Percentiles rank a stretch among this genome's conserved stretches.
Conservation (phyloP, 2,329 filamentous ascomycete species). For the Xylariomycetidae sp. region DNA sequence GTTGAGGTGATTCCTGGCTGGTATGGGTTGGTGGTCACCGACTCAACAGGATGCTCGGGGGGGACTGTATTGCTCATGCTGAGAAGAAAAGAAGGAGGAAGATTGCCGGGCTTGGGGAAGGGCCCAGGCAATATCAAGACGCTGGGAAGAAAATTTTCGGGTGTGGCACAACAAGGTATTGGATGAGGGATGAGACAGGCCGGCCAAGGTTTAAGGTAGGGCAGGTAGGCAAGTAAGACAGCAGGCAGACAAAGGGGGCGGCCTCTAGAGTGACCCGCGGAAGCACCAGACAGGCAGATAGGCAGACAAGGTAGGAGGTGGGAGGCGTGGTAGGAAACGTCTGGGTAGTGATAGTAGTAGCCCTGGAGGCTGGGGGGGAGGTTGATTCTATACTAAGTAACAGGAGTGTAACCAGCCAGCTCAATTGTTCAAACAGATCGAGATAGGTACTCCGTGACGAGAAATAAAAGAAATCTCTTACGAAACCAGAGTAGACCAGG, state of each 20-base stretch:
- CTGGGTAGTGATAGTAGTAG: too few species aligned
- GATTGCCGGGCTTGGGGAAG: not conserved
- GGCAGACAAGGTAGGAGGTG: conserved; percentile 12
- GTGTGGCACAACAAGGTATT: conserved; percentile 26
- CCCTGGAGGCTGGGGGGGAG: too few species aligned
- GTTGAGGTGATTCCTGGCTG: conserved; percentile 25
- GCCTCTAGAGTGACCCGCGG: too few species aligned
- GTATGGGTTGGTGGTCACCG: conserved; percentile 29
- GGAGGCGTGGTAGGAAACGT: conserved; percentile 4
- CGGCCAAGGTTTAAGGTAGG: conserved; percentile 24
- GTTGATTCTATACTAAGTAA: too few species aligned
- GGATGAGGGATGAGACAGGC: conserved; percentile 23
- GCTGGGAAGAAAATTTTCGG: conserved; percentile 21
- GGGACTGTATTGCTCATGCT: conserved; percentile 31
- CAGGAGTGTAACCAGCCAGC: too few species aligned
- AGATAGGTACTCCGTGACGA: too few species aligned
- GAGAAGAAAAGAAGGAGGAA: conserved; percentile 12
- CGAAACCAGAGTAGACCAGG: too few species aligned
- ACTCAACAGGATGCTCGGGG: conserved; percentile 30
- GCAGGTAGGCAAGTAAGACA: conserved; percentile 19
- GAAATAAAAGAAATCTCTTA: too few species aligned
- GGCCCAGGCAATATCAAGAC: conserved; percentile 1
- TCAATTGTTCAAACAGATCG: too few species aligned
- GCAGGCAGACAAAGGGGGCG: conserved; percentile 12
- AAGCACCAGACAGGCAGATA: conserved; percentile 11